Conservation (phyloP, 768 basidiomycete species). For the Rhodosporidiobolus sp. region DNA sequence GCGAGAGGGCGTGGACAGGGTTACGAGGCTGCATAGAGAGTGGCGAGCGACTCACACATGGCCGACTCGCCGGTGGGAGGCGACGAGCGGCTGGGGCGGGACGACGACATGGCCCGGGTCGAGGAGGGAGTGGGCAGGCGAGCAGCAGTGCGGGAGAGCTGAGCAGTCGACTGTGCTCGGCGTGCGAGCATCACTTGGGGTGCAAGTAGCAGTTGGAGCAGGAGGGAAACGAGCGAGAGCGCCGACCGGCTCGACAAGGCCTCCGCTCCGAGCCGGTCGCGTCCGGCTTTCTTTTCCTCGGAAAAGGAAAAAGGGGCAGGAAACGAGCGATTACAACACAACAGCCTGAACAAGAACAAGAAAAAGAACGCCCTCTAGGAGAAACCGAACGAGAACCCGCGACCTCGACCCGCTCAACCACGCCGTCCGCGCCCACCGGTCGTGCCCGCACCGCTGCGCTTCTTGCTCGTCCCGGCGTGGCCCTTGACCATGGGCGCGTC, state of each 20-base stretch:
- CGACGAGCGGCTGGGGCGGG: background rate
- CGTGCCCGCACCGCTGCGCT: slow-evolving; percentile 9
- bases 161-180: background rate
- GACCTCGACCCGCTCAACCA: background rate
- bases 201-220: too few relatives aligned
- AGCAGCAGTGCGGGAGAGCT: background rate
- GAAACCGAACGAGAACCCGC: too few relatives aligned
- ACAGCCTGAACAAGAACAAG: too few relatives aligned
- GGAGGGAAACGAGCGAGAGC: too few relatives aligned
- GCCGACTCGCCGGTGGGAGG: slow-evolving; percentile 1
- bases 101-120: slow-evolving; percentile 17
- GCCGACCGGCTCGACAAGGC: too few relatives aligned
- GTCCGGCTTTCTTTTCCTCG: too few relatives aligned
- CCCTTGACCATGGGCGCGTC: slow-evolving; percentile 18
- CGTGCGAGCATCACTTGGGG: too few relatives aligned
- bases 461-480: slow-evolving; percentile 28
- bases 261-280: too few relatives aligned
- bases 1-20: background rate
- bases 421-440: background rate
- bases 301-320: background rate
- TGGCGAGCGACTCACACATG: slow-evolving; percentile 15
- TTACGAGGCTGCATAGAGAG: background rate
- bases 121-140: background rate
- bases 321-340: background rate
- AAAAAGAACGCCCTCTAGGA: too few relatives aligned